Evolutionary conservation across 768 basidiomycete genomes (phyloP).

Genomic region (Hericium rajendrae): DNA sequence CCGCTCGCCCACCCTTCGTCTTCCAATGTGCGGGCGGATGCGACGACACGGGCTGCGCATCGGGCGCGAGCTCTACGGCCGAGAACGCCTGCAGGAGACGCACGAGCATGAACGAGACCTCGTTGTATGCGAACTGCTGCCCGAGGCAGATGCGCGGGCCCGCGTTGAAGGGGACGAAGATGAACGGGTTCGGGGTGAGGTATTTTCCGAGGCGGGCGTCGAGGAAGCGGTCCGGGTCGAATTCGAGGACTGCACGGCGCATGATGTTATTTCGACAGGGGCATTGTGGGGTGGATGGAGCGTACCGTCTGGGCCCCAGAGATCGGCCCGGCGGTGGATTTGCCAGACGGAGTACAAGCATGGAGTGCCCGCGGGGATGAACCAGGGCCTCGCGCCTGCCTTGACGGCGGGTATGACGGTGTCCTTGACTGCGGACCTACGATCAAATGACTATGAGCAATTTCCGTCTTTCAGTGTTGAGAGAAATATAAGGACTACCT

Average conservation of each 20-base stretch:
- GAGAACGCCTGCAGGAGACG: conserved; percentile 13
- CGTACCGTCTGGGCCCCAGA: conserved; percentile 66
- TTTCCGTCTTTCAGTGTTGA: background rate
- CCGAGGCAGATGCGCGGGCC: conserved; percentile 49
- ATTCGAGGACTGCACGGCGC: conserved; percentile 41
- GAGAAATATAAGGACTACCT: background rate
- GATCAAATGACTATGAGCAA: background rate
- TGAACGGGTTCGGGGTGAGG: conserved; percentile 53
- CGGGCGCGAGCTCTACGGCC: conserved; percentile 9
- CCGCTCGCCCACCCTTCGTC: background rate
- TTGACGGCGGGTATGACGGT: background rate
- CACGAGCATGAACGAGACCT: conserved; percentile 14
- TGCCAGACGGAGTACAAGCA: conserved; percentile 46
- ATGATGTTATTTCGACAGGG: too few relatives aligned
- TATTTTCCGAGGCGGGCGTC: conserved; percentile 55
- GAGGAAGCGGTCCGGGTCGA: conserved; percentile 65
- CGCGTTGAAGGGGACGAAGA: conserved; percentile 39
- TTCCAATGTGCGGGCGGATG: background rate
- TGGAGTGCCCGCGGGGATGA: background rate
- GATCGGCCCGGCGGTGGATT: conserved; percentile 57
- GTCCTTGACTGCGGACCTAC: background rate
- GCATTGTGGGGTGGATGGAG: background rate
- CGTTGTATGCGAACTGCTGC: conserved; percentile 30
- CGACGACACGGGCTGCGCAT: conserved; percentile 8
- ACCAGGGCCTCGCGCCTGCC: background rate